These are phyloP conservation scores for Volutella citrinella DNA, from an alignment of 2,329 filamentous ascomycete species.

Conservation along the genomic window DNA sequence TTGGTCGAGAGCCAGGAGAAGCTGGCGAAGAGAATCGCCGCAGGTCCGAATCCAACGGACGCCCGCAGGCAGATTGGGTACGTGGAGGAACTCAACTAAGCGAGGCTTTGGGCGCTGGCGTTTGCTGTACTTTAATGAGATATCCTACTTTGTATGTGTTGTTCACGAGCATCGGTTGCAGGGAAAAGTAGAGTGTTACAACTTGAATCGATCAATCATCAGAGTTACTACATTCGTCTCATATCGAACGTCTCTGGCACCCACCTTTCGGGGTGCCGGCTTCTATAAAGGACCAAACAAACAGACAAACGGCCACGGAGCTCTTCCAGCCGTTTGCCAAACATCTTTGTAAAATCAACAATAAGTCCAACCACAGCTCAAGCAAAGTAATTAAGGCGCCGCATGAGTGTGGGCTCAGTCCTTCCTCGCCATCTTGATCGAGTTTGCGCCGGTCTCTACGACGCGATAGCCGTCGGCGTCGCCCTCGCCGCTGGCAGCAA, in stretches of 20 bases:
- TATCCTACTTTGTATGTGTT: too few species aligned
- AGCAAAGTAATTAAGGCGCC: too few species aligned
- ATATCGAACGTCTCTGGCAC: background rate
- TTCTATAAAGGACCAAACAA: background rate
- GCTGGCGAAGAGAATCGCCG: constrained; percentile 42
- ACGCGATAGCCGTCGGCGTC: constrained; percentile 69
- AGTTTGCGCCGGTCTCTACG: constrained; percentile 69
- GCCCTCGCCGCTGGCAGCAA: constrained; percentile 76
- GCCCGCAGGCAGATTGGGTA: constrained; percentile 53
- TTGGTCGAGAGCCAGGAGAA: constrained; percentile 47
- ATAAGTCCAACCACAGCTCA: too few species aligned
- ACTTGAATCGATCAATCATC: too few species aligned
- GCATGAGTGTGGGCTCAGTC: too few species aligned
- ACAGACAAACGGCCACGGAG: constrained; percentile 5
- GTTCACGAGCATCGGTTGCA: too few species aligned
- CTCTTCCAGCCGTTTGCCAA: constrained; percentile 8
- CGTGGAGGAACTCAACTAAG: constrained; percentile 50
- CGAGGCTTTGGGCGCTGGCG: too few species aligned
- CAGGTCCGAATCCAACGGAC: constrained; percentile 26
- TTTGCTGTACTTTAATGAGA: too few species aligned
- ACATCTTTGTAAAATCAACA: constrained; percentile 2
- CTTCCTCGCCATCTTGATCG: constrained; percentile 42
- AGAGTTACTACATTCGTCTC: too few species aligned
- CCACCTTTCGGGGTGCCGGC: background rate
- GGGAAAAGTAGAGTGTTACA: too few species aligned